Conservation (phyloP, 1,284 basidiomycete genomes). For the Phylloboletellus chloephorus region DNA sequence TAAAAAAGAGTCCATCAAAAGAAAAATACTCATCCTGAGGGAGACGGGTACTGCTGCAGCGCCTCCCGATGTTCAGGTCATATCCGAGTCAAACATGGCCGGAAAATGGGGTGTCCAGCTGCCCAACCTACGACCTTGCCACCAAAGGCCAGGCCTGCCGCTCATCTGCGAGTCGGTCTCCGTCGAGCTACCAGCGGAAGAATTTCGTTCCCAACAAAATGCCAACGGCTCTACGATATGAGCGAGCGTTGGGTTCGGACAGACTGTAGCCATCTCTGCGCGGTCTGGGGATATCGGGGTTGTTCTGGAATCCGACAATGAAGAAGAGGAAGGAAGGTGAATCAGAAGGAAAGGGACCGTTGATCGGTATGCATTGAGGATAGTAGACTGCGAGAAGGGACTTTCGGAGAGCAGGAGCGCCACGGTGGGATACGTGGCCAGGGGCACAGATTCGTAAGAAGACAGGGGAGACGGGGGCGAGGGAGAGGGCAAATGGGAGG, state of each 20-base stretch:
- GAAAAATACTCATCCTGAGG: too few relatives aligned
- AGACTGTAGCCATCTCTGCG: conserved; percentile 11
- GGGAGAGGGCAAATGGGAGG: background rate
- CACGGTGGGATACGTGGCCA: conserved; percentile 40
- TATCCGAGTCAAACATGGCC: background rate
- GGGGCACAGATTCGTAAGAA: background rate
- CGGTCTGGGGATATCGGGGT: background rate
- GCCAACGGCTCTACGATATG: conserved; percentile 30
- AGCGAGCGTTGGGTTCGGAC: conserved; percentile 21
- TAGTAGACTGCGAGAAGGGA: conserved; percentile 63
- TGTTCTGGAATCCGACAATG: background rate
- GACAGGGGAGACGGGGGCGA: background rate
- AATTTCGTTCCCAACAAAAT: conserved; percentile 57
- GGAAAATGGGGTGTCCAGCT: conserved; percentile 21
- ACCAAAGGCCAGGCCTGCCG: conserved; percentile 53
- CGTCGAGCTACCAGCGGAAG: background rate
- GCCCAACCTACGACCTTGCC: conserved; percentile 19
- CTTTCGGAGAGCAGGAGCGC: conserved; percentile 75
- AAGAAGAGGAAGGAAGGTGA: conserved; percentile 53
- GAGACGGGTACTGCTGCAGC: background rate
- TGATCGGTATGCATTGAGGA: conserved; percentile 65
- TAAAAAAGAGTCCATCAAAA: too few relatives aligned
- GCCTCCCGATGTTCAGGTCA: conserved; percentile 1
- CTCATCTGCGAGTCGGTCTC: background rate
- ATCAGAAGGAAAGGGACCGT: conserved; percentile 71